Percentiles rank a stretch among this genome's conserved stretches.
These are phyloP conservation scores for Suillus decipiens DNA, from an alignment of 768 basidiomycete genomes.

Conservation along the genomic window DNA sequence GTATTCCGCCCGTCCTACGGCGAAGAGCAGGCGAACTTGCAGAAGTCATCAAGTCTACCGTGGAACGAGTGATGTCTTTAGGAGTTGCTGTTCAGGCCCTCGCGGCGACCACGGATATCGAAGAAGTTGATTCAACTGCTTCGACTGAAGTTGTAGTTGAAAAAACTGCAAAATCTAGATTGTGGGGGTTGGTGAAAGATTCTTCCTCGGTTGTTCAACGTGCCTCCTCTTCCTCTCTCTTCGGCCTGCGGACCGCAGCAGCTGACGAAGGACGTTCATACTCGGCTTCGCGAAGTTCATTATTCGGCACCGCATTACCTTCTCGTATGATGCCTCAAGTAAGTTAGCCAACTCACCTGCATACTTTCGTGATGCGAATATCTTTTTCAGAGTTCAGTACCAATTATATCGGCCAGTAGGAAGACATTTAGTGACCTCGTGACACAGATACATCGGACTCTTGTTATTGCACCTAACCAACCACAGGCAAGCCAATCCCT, in stretches of 20 bases:
- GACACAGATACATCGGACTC: constrained; percentile 64
- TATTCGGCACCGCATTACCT: constrained; percentile 42
- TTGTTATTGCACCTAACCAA: constrained; percentile 58
- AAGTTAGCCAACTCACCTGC: background rate
- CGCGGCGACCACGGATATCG: background rate
- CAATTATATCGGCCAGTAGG: background rate
- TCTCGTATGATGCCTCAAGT: constrained; percentile 1
- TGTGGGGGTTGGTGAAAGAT: constrained; percentile 4
- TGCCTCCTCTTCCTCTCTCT: constrained; percentile 30
- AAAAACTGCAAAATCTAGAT: constrained; percentile 7
- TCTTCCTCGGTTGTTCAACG: constrained; percentile 4
- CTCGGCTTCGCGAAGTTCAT: constrained; percentile 40
- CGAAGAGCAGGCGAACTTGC: constrained; percentile 64
- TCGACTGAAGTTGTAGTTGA: background rate
- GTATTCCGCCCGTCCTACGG: constrained; percentile 64
- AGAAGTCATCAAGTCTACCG: constrained; percentile 55
- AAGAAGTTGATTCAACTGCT: background rate
- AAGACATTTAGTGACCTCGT: constrained; percentile 54
- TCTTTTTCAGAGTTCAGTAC: background rate
- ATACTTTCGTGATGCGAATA: background rate
- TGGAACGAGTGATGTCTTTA: constrained; percentile 26
- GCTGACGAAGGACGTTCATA: constrained; percentile 8
- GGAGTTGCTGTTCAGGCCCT: background rate
- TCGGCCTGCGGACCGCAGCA: constrained; percentile 17
- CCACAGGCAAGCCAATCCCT: constrained; percentile 38